Base-by-base conservation (phyloP, 2,329 filamentous ascomycete genomes). In the Blumeria hordei region DNA sequence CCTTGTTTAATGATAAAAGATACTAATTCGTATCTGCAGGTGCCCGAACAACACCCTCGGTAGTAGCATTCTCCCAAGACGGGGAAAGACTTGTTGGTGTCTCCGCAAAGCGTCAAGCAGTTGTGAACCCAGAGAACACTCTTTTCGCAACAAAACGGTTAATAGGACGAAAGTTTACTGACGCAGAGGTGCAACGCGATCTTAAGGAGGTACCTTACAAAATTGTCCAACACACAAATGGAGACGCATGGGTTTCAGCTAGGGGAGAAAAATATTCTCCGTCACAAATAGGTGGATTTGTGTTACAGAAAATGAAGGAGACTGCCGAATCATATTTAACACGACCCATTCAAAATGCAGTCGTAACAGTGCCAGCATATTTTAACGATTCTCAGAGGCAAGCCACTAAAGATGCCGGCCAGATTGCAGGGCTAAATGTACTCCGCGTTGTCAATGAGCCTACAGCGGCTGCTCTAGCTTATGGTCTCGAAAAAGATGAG, bases 221-320 rank as follows among this genome's bases (percentile, higher is more conserved):
- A 80, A 95, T 96, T 63, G 83, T 94, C 57, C 88, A 94, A 74
- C 90, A 95, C 80, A 80, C 74, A 73, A 95, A 95, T 69, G 90
- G 90, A 64, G 90, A 95, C 68, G 90, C 90, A 59, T 95, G 90
- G 90, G 84, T 96, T 60, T 80, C 88, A 71, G 85, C 88, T 64
- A 87, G 88, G 63, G 88, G 82, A 67, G 81, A 95, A 72, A 94
- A 88, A 71, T 95, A 95, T 77, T 95, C 88, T 61, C 90, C 90
- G 56, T 94, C 88, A n/a, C 90, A 96, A 72, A 86, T 96, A 60
- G 90, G 90, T 78, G 90, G 88, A 67, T 94, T 95, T 71, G 77
- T 95, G 62, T 79, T 96, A 65, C 83, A 88, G 71, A 95, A 96
- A 80, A 95, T 95, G 90, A 95, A 94, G 81, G 90, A 95, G 77